Conservation (phyloP, 2,329 filamentous ascomycete genomes). For the Stagonosporopsis chrysanthemi region DNA sequence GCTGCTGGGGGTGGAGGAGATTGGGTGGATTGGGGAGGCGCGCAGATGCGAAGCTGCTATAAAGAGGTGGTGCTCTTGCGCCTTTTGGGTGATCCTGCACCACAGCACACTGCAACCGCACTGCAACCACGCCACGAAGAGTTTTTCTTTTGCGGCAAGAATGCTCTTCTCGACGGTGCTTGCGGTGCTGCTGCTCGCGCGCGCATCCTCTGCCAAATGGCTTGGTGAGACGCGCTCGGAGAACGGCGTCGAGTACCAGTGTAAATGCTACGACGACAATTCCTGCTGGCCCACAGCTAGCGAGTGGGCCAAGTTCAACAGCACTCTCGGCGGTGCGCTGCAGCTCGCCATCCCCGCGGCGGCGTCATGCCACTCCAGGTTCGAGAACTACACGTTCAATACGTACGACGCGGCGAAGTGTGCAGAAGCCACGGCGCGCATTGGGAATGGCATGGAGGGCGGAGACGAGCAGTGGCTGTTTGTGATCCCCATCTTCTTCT, state of each 20-base stretch:
- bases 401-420: slow-evolving; percentile 39
- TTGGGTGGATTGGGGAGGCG: too few species aligned
- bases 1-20: too few species aligned
- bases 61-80: too few species aligned
- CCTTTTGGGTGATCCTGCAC: too few species aligned
- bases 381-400: slow-evolving; percentile 31
- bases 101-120: too few species aligned
- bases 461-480: slow-evolving; percentile 42
- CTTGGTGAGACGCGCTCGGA: slow-evolving; percentile 40
- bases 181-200: background rate
- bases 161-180: too few species aligned
- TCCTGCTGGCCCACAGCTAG: slow-evolving; percentile 41
- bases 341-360: slow-evolving; percentile 40
- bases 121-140: too few species aligned
- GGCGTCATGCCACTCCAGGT: slow-evolving; percentile 37
- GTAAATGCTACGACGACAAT: slow-evolving; percentile 48
- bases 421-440: slow-evolving; percentile 36
- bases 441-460: slow-evolving; percentile 18
- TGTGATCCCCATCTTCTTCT: slow-evolving; percentile 7
- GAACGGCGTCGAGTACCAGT: slow-evolving; percentile 37
- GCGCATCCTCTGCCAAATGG: slow-evolving; percentile 28
- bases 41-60: too few species aligned
- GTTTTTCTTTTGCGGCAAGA: too few species aligned
- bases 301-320: slow-evolving; percentile 42
- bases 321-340: slow-evolving; percentile 38